Evolutionary conservation across 495 filamentous ascomycete genomes (phyloP), one percentile per base, ranked within the genome.

Genomic region (Podospora conica): DNA sequence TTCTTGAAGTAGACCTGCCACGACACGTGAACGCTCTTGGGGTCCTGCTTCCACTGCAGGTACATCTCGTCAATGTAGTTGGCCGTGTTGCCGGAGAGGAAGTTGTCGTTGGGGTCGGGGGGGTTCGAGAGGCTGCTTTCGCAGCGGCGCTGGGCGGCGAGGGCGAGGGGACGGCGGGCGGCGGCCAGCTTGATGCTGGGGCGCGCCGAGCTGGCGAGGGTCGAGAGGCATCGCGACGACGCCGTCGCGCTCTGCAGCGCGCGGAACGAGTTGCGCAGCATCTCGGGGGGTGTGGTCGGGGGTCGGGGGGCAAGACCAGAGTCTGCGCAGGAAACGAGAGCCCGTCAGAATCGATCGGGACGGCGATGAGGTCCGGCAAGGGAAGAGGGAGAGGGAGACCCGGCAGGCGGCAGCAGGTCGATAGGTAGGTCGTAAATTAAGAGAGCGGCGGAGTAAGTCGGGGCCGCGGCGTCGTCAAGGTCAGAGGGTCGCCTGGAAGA

Each of bases 51-150:
- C 95, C 95, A 98, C 71, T 91, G 86, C 79, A 98, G 78, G 79
- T 98, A 98, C 95, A 98, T 98, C 85, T 96, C 95, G 78, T 98
- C 95, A 77, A 98, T 89, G 79, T 98, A 98, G 81, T 97, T 97
- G 77, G 95, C 95, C 65, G 93, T 90, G 82, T 89, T 97, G 54
- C 95, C 95, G 66, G 90, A 88, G 60, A 98, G 85, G 84, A 97
- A 98, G 78, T 88, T 95, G 81, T 98, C 95, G 73, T 89, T 94
- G 61, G 96, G 85, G 73, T 96, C 90, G 86, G 83, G 76, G 31
- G 83, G 70, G 70, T 68, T 72, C 69, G 74, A 60, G 65, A 73
- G 62, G 53, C 77, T 75, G 65, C 82, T 79, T 68, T 81, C 80
- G 78, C 79, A 77, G 65, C 82, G 75, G 69, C 71, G 79, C 73